A percentile compares a stretch with the other conserved stretches of the same genome.
These are phyloP conservation scores for Lithospermum erythrorhizon DNA, from an alignment of 257 asterid species.

Conservation along the genomic window DNA sequence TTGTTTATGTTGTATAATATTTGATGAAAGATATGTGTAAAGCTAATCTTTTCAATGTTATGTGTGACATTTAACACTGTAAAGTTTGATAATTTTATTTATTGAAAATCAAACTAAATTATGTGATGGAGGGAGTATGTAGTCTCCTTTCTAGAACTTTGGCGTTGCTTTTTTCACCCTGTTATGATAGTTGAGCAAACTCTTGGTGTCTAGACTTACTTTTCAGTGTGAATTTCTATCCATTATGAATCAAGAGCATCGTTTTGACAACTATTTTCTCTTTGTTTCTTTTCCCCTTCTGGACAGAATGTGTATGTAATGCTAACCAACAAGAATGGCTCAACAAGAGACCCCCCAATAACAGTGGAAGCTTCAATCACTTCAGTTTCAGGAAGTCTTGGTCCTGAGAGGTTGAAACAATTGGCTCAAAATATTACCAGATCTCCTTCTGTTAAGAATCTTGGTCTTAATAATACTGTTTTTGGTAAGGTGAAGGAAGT, in stretches of 20 bases:
- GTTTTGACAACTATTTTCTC: not conserved
- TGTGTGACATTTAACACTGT: too few relatives aligned
- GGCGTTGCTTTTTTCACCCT: not conserved
- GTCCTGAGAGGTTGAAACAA: constrained; percentile 55
- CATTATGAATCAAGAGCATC: not conserved
- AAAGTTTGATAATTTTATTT: too few relatives aligned
- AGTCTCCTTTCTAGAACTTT: not conserved
- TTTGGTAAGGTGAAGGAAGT: constrained; percentile 81
- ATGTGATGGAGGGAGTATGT: too few relatives aligned
- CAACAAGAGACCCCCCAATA: constrained; percentile 72
- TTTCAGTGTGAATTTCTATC: not conserved
- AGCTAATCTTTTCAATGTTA: too few relatives aligned
- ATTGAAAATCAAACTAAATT: too few relatives aligned
- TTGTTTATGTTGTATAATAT: too few relatives aligned
- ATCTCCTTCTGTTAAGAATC: constrained; percentile 45
- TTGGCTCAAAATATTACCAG: constrained; percentile 49
- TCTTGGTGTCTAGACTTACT: not conserved
- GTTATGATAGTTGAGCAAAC: not conserved
- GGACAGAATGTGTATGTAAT: constrained; percentile 50
- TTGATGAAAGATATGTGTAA: too few relatives aligned
- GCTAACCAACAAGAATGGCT: constrained; percentile 56
- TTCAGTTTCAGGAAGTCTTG: constrained; percentile 29
- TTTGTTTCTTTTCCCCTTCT: not conserved
- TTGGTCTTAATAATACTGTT: constrained; percentile 63
- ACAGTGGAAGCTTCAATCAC: constrained; percentile 61